Evolutionary conservation across 129 eudicot genomes (phyloP), one percentile per base, ranked within the genome.

Genomic region (Dittrichia graveolens): DNA sequence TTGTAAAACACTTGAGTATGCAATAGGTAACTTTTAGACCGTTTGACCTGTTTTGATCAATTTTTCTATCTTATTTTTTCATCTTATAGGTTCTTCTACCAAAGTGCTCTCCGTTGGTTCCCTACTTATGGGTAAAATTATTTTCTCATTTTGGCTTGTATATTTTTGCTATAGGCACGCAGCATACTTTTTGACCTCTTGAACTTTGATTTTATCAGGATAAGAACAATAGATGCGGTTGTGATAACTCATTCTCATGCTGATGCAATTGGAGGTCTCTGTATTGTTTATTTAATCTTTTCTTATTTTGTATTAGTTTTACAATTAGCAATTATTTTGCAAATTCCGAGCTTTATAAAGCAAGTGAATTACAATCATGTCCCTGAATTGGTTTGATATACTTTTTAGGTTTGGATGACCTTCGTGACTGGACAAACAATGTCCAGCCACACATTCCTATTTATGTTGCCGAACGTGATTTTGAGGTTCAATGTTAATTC

Each of bases 341-440:
- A 5, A 75, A 60, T 65, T 60, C 5, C 58, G 12, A 34, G 19
- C 31, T 18, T 34, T 58, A 5, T 49, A 68, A 64, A 44, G 54
- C 68, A 0, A 70, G 48, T 55, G 4, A 54, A 35, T 60, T 56
- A 56, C 65, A 74, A 16, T 0, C 18, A 8, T 48, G 14, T 45
- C 62, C 61, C 61, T 57, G 35, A 63, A 24, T 42, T 13, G 13
- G 60, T 6, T 77, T 72, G 2, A 3, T 55, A 58, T 49, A 18
- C 75, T 73, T 19, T 84, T 71, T 85, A 94, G 99, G 99, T 88
- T 69, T 94, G 78, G 97, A 94, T 75, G 99, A 94, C 75, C 93
- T 94, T 72, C 97, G 97, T 63, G 99, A 94, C 83, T 94, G 99
- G 99, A 94, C 99, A 47, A 94, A 94, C 85, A 94, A 94, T 71